phyloP scores from a whole-genome alignment of 345 rosid species.

The Triadica sebifera region DNA sequence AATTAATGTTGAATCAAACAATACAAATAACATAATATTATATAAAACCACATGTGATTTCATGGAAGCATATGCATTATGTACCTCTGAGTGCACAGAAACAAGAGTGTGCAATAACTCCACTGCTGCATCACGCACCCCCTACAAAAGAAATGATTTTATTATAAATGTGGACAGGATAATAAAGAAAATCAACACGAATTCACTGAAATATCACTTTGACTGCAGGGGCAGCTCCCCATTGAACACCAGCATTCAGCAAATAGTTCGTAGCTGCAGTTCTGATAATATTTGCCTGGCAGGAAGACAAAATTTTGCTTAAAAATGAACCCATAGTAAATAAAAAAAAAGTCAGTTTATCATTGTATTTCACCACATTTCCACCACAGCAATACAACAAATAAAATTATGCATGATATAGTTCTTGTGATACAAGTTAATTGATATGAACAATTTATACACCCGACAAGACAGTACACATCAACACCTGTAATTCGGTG shows the following conservation, averaged over 20 bases:
- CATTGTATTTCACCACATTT: not conserved
- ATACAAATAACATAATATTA: not conserved
- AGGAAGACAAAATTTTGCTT: constrained; percentile 12
- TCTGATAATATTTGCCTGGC: constrained; percentile 87
- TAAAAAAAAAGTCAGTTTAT: not conserved
- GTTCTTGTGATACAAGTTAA: not conserved
- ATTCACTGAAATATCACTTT: constrained; percentile 51
- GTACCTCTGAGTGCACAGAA: constrained; percentile 95
- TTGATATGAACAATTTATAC: not conserved
- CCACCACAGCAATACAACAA: not conserved
- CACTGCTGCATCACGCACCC: constrained; percentile 91
- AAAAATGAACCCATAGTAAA: not conserved
- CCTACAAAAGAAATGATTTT: constrained; percentile 42
- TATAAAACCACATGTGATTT: not conserved
- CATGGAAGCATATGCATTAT: not conserved
- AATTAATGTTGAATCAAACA: not conserved
- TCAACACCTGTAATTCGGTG: not conserved
- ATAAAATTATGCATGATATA: not conserved
- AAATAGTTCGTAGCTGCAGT: constrained; percentile 76
- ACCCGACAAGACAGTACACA: not conserved
- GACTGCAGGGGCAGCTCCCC: constrained; percentile 93
- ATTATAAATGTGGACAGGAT: constrained; percentile 5
- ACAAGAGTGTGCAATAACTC: constrained; percentile 88
- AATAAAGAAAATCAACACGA: constrained; percentile 8
- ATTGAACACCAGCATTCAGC: constrained; percentile 82